Evolutionary conservation across 1,139 yeast species (phyloP).

Genomic region (Saccharomyces hybrid): DNA sequence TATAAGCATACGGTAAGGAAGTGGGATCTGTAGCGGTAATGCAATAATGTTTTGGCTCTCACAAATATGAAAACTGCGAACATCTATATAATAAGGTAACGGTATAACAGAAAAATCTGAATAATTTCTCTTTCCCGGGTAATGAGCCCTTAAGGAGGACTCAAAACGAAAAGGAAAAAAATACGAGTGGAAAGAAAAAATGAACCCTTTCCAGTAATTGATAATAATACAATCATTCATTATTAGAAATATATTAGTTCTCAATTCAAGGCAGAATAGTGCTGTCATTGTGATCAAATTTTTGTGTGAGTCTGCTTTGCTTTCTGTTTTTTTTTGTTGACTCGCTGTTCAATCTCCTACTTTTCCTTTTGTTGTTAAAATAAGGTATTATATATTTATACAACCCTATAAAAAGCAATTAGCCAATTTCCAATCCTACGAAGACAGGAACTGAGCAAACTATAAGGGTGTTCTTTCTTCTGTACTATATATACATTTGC

Average conservation of each 20-base stretch:
- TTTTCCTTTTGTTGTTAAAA: not conserved
- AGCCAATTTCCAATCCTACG: not conserved
- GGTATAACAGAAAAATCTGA: not conserved
- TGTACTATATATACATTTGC: not conserved
- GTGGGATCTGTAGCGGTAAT: not conserved
- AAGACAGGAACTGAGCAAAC: not conserved
- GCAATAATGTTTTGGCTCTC: constrained; percentile 4
- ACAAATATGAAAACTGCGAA: not conserved
- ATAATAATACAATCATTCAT: not conserved
- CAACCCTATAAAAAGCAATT: not conserved
- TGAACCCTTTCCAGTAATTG: not conserved
- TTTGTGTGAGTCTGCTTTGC: not conserved
- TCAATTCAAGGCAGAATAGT: not conserved
- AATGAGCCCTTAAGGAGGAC: not conserved
- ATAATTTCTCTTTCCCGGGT: not conserved
- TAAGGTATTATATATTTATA: not conserved
- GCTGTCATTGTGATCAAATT: not conserved
- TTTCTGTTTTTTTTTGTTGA: not conserved
- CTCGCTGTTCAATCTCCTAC: not conserved
- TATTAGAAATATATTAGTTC: not conserved
- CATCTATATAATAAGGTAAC: not conserved
- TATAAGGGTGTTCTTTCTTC: not conserved
- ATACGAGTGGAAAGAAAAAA: not conserved
- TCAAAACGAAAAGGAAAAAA: not conserved
- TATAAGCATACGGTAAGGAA: not conserved